Percentiles rank a stretch among this genome's conserved stretches.
These are phyloP conservation scores for Colletotrichum sp. DNA, from an alignment of 2,329 filamentous ascomycete species.

Conservation along the genomic window DNA sequence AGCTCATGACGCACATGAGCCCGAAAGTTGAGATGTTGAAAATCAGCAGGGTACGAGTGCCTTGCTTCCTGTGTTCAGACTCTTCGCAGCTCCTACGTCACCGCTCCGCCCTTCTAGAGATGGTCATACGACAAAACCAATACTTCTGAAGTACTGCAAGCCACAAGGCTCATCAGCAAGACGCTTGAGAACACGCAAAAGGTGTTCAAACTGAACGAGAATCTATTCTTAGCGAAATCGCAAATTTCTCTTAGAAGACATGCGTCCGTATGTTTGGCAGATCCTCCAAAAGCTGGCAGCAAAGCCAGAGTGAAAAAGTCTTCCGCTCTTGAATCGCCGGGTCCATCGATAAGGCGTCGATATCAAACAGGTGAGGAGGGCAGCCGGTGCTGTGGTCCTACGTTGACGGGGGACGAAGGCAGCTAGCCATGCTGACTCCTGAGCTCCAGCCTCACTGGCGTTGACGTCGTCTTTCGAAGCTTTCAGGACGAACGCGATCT, in stretches of 20 bases:
- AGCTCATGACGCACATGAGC: conserved; percentile 29
- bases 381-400: not conserved
- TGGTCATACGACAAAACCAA: too few species aligned
- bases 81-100: not conserved
- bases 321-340: not conserved
- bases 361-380: not conserved
- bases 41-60: conserved; percentile 38
- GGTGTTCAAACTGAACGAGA: conserved; percentile 28
- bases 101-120: not conserved
- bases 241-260: not conserved
- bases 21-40: conserved; percentile 37
- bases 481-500: not conserved
- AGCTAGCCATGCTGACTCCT: not conserved
- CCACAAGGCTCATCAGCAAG: conserved; percentile 16
- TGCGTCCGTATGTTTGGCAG: not conserved
- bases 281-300: not conserved
- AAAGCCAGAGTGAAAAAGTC: not conserved
- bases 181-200: conserved; percentile 27
- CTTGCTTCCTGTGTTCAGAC: conserved; percentile 27
- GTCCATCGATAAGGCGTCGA: not conserved
- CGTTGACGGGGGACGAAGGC: not conserved
- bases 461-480: conserved; percentile 14
- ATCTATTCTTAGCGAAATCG: not conserved
- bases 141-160: too few species aligned
- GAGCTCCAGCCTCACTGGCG: conserved; percentile 17